Base-by-base conservation (phyloP, 2,329 filamentous ascomycete genomes). In the Pseudocercospora vitis region DNA sequence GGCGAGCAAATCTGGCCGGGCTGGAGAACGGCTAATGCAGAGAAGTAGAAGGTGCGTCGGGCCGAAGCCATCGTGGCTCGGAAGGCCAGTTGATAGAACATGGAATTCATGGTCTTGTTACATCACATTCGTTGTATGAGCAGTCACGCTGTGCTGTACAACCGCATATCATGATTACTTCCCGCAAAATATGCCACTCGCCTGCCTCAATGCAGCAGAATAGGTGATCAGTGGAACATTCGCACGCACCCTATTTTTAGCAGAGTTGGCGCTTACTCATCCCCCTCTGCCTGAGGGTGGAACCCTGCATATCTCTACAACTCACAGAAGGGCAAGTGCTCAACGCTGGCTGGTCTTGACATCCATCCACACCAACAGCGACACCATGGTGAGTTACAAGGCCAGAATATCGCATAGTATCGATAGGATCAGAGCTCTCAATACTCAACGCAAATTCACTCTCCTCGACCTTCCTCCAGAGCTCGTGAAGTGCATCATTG, bases 1-100 rank as follows among this genome's bases (percentile, higher is more conserved):
- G 86, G 87, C 2, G 81, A 89, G 65, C 82, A 86, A 64, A 80
- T 91, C 54, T 91, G 87, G 87, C 77, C 78, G 5, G 74, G 75
- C 14, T 51, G 48, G 24, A 51, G 19, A 21, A 3, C 8, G 31
- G 7, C 5, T 35, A 35, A 11, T 29, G 26, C 11, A n/a, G 26
- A 29, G 6, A 29, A 29, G 11, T 29, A 29, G 26, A 11, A 29
- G 6, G 6, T 29, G 6, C 26, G 6, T 29, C 6, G 26, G 11
- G 11, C 26, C 26, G 26, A 29, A 29, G 11, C 6, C 26, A 6
- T 29, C 26, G n/a, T n/a, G n/a, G n/a, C n/a, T n/a, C n/a, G n/a
- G n/a, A n/a, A n/a, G n/a, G n/a, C n/a, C n/a, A n/a, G n/a, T n/a
- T n/a, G n/a, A n/a, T n/a, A n/a, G n/a, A n/a, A n/a, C n/a, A n/a